phyloP scores from a whole-genome alignment of 768 basidiomycete genomes.

The Termitomyces sp. region DNA sequence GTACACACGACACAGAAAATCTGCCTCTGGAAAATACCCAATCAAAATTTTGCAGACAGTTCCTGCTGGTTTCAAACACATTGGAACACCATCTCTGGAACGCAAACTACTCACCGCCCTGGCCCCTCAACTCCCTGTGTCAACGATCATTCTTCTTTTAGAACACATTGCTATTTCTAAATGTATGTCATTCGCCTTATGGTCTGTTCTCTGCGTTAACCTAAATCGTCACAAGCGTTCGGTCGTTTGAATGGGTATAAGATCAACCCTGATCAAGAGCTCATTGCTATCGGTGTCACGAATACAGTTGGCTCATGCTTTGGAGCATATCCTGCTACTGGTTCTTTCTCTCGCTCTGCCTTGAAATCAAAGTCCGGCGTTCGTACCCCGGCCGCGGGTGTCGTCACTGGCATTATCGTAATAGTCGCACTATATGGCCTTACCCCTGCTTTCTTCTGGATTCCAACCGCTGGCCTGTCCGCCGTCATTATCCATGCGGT shows the following conservation, averaged over 20 bases:
- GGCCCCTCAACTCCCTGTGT: conserved; percentile 70
- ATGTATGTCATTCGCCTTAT: conserved; percentile 34
- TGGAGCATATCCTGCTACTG: conserved; percentile 92
- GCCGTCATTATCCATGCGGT: conserved; percentile 96
- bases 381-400: conserved; percentile 89
- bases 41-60: conserved; percentile 82
- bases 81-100: conserved; percentile 36
- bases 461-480: conserved; percentile 74
- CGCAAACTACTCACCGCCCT: conserved; percentile 56
- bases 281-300: conserved; percentile 96
- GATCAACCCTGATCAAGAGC: conserved; percentile 89
- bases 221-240: conserved; percentile 54
- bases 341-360: conserved; percentile 97
- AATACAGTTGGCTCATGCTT: conserved; percentile 90
- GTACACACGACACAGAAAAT: conserved; percentile 61
- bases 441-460: conserved; percentile 90
- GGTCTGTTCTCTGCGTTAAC: neutral
- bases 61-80: conserved; percentile 74
- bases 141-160: conserved; percentile 83
- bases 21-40: conserved; percentile 61
- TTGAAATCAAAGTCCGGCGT: conserved; percentile 96
- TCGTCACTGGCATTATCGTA: conserved; percentile 81
- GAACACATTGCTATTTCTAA: conserved; percentile 99
- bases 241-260: conserved; percentile 94
- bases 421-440: conserved; percentile 93